Evolutionary conservation across 129 eudicot species (phyloP), one percentile per base, ranked within the genome.

Genomic region (Flaveria trinervia): DNA sequence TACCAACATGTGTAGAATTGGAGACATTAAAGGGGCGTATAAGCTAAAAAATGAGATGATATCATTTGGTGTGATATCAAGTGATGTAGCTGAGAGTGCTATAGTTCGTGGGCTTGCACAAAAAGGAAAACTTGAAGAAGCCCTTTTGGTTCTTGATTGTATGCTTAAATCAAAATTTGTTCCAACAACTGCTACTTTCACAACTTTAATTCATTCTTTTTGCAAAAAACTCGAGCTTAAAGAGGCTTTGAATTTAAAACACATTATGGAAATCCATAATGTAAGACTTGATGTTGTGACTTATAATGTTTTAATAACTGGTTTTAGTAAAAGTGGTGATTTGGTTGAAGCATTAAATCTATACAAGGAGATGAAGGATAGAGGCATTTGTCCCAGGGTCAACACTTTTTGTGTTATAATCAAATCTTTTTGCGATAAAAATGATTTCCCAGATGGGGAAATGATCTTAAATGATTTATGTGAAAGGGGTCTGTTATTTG

Each of bases 181-280:
- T 80, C 98, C 98, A 15, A 89, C 98, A 46, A 73, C 88, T 52
- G 92, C 92, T 41, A 91, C 98, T 20, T 91, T 89, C 73, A 94
- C 98, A 12, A 87, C 92, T 65, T 65, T 91, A 67, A 87, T 94
- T 83, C 98, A 94, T 77, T 80, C 77, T 54, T 79, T 86, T n/a
- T 94, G 93, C 92, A 89, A 86, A 81, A 83, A 84, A 73, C 68
- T 26, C 16, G 77, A 84, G 25, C 64, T 87, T 55, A 22, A 61
- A 3, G 88, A 91, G 81, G 98, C 93, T 15, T 65, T 89, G 59
- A 84, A 84, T 71, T 70, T 89, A 52, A 87, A 83, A 54, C 78
- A 46, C 48, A 44, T 74, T 26, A 91, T 94, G 98, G 93, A 94
- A 64, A 66, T 76, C 70, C 75, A 73, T 84, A 81, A 84, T 43